These are phyloP conservation scores for Malania oleifera DNA, from an alignment of 164 flowering plant species.

Conservation along the genomic window DNA sequence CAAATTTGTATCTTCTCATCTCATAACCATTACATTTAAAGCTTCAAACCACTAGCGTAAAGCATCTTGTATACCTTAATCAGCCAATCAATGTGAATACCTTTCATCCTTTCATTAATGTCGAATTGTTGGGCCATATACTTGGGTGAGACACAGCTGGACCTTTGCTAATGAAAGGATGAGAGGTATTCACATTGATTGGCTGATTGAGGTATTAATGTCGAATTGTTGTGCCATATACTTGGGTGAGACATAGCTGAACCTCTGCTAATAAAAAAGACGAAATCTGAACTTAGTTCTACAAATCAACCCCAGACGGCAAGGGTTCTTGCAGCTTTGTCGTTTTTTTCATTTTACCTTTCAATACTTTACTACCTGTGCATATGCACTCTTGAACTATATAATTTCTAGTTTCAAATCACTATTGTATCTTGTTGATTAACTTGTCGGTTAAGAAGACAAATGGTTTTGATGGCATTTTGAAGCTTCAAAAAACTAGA, in stretches of 20 bases:
- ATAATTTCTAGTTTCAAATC: too few species aligned
- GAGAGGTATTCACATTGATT: conserved; percentile 34
- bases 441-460: too few species aligned
- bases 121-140: conserved; percentile 29
- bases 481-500: too few species aligned
- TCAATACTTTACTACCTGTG: too few species aligned
- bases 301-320: too few species aligned
- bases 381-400: too few species aligned
- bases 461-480: too few species aligned
- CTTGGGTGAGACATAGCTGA: conserved; percentile 18
- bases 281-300: too few species aligned
- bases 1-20: too few species aligned
- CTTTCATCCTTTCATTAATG: conserved; percentile 36
- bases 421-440: too few species aligned
- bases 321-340: too few species aligned
- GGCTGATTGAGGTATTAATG: conserved; percentile 37
- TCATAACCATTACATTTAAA: background rate
- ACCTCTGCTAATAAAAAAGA: conserved; percentile 11
- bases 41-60: background rate
- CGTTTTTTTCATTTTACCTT: too few species aligned
- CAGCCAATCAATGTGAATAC: conserved; percentile 33
- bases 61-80: conserved; percentile 26
- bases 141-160: conserved; percentile 18
- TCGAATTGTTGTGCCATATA: conserved; percentile 29
- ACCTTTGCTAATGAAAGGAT: conserved; percentile 16